Percentiles rank a stretch among this genome's conserved stretches.
Conservation (phyloP, 176 grass and related monocot genomes). For the Triticum urartu region DNA sequence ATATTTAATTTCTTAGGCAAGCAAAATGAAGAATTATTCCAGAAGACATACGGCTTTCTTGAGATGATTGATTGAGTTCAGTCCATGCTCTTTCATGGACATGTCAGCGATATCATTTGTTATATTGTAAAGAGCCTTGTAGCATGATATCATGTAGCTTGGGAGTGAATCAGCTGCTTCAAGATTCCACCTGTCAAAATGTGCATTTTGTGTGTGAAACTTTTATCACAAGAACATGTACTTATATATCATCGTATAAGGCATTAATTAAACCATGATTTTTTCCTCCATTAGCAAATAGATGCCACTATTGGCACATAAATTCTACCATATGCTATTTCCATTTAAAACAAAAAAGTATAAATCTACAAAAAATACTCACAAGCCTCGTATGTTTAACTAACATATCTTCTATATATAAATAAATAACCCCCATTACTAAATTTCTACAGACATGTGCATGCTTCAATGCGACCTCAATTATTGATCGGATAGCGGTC, state of each 20-base stretch:
- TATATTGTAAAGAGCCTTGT: conserved; percentile 37
- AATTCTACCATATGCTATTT: no score
- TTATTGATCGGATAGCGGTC: no score
- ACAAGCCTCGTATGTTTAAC: no score
- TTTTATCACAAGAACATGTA: not conserved
- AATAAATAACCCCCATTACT: no score
- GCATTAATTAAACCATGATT: not conserved
- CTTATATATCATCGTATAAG: not conserved
- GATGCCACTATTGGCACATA: no score
- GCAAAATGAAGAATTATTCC: not conserved
- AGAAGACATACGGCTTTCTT: conserved; percentile 40
- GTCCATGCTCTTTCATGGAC: conserved; percentile 35
- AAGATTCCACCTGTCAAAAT: conserved; percentile 45
- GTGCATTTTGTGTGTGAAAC: not conserved
- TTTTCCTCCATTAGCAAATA: no score
- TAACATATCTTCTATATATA: no score
- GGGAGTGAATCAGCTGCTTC: conserved; percentile 46
- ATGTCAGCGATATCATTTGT: conserved; percentile 49
- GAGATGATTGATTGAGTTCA: conserved; percentile 34
- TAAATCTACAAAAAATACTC: no score
- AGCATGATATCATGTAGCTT: conserved; percentile 52
- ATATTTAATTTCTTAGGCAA: not conserved
- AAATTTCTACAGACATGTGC: no score
- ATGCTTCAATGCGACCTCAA: no score
- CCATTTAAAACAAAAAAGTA: no score